A percentile compares a stretch with the other conserved stretches of the same genome.
Evolutionary conservation across 1,284 basidiomycete species (phyloP).

Genomic region (Cutaneotrichosporon spelunceum): DNA sequence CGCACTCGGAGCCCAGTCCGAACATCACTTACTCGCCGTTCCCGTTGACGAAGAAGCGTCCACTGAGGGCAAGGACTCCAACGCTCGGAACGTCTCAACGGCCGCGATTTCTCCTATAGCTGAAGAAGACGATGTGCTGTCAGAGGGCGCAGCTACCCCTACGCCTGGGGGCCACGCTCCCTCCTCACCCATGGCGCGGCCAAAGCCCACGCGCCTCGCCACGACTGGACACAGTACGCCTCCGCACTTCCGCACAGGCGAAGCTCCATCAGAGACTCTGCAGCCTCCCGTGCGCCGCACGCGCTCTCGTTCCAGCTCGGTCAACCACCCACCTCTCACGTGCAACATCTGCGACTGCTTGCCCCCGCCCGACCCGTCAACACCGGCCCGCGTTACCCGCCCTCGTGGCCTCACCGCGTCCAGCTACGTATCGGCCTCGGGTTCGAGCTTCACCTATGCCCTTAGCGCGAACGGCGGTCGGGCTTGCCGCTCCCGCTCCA

Average conservation of each 20-base stretch:
- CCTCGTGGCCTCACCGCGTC: conserved; percentile 30
- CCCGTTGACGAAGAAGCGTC: conserved; percentile 22
- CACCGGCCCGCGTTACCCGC: conserved; percentile 4
- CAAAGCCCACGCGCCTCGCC: conserved; percentile 12
- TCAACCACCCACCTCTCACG: conserved; percentile 38
- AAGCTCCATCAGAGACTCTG: neutral
- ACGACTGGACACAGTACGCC: conserved; percentile 7
- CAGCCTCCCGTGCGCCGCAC: neutral
- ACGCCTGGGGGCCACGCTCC: conserved; percentile 1
- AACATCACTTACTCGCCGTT: conserved; percentile 46
- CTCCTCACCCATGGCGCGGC: conserved; percentile 2
- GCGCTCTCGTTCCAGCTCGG: conserved; percentile 12
- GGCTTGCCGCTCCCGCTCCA: conserved; percentile 33
- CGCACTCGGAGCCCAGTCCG: conserved; percentile 51
- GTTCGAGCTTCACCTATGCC: conserved; percentile 38
- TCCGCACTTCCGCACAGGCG: conserved; percentile 3
- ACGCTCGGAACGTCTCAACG: conserved; percentile 28
- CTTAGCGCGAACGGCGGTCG: conserved; percentile 50
- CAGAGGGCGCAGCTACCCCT: neutral
- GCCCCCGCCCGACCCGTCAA: neutral
- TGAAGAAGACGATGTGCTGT: neutral
- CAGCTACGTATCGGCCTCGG: conserved; percentile 17
- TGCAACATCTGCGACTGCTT: conserved; percentile 35
- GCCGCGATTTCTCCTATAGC: conserved; percentile 1
- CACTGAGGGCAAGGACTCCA: conserved; percentile 4